Base-by-base conservation (phyloP, 108 stramenopile species). In the Skeletonema menzelii region DNA sequence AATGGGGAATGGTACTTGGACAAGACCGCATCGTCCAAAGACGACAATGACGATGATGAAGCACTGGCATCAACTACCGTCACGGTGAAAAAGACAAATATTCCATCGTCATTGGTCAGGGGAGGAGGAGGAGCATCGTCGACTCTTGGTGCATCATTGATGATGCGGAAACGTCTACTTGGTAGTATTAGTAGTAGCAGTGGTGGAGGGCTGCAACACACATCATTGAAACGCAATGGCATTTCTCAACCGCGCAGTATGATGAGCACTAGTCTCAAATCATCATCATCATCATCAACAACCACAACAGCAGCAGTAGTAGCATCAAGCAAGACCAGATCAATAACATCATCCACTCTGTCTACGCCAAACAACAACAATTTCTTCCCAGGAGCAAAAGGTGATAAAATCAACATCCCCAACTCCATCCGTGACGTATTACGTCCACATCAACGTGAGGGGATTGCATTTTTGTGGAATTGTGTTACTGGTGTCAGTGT, bases 381-480 rank as follows among this genome's bases (percentile, higher is more conserved):
- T n/a, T 42, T 53, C 20, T 85, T 84, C 58, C 77, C 83, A 14
- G 81, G 73, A 19, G 83, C 85, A 19, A 40, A 73, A 27, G 84
- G 82, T 11, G 75, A 65, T 15, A 61, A 32, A 31, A 59, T 83
- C 11, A 70, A 57, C 20, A 67, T 84, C 10, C 89, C 89, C 13
- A 34, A 80, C 38, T 87, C 85, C 27, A 72, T 90, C 20, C 65
- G 69, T 19, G 46, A 53, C 12, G 66, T 57, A 20, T 69, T 92
- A 20, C 79, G 80, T 46, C 89, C 88, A 6, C 89, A 92, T 73
- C 91, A 92, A 73, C 32, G 80, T 5, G 73, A 73, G 49, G 91
- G 89, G 8, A 85, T 92, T 46, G 73, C 62, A 10, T 92, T 92
- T 73, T 63, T 92, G 5, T 92, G 91, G 91, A 88, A 88, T 68